These are phyloP conservation scores for Penicillium bialowiezense DNA, from an alignment of 495 filamentous ascomycete genomes.

Conservation along the genomic window DNA sequence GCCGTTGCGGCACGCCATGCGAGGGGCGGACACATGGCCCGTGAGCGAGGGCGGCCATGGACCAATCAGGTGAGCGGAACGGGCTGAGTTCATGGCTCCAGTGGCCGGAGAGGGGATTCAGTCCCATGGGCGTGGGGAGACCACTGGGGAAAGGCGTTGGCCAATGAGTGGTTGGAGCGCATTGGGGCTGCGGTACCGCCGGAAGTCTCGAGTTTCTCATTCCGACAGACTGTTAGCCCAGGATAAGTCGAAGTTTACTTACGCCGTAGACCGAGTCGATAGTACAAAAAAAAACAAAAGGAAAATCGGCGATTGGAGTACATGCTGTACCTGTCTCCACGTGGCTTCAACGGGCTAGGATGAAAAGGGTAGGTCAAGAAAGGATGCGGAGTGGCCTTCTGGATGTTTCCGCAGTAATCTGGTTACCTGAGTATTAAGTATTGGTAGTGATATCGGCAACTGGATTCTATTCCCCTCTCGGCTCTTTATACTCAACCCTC, in stretches of 20 bases:
- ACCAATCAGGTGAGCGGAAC: background rate
- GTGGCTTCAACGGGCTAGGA: slow-evolving; percentile 18
- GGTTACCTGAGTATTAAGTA: background rate
- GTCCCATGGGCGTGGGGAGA: slow-evolving; percentile 11
- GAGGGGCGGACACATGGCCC: slow-evolving; percentile 27
- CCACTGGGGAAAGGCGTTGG: slow-evolving; percentile 6
- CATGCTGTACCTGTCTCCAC: slow-evolving; percentile 29
- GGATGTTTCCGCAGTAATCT: slow-evolving; percentile 18
- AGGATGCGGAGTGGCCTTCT: slow-evolving; percentile 11
- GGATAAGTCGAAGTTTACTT: background rate
- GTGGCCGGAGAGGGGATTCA: slow-evolving; percentile 2
- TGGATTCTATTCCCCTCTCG: background rate
- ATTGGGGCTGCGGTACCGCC: slow-evolving; percentile 10
- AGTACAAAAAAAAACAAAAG: background rate
- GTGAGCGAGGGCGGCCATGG: slow-evolving; percentile 12
- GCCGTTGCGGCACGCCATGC: slow-evolving; percentile 19
- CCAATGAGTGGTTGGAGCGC: background rate
- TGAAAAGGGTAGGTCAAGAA: slow-evolving; percentile 6
- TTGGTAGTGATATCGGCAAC: too few relatives aligned
- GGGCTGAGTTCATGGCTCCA: slow-evolving; percentile 3
- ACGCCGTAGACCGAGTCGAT: background rate
- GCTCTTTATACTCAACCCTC: background rate
- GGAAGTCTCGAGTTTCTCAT: background rate
- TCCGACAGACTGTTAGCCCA: too few relatives aligned
- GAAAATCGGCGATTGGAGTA: slow-evolving; percentile 26